A percentile compares a stretch with the other conserved stretches of the same genome.
phyloP scores from a whole-genome alignment of 805 yeast genomes.

The Pichia ethanolica region DNA sequence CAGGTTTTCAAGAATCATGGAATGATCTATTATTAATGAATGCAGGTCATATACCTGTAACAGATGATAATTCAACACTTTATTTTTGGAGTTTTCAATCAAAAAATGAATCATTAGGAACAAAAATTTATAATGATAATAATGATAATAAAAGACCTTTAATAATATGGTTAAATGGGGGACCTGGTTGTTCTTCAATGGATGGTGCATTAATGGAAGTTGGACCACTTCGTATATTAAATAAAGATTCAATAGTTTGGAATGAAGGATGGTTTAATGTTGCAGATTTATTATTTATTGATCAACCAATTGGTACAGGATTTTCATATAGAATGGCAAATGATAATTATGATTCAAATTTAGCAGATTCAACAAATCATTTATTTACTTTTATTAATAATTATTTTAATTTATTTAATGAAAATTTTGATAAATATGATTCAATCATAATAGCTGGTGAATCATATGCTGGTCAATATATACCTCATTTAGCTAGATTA shows the following conservation, averaged over 20 bases:
- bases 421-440: slow-evolving; percentile 41
- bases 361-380: slow-evolving; percentile 51
- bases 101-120: neutral
- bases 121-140: neutral
- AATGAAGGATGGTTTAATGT: slow-evolving; percentile 80
- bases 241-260: slow-evolving; percentile 31
- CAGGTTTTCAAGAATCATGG: slow-evolving; percentile 5
- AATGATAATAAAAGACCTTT: slow-evolving; percentile 33
- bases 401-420: slow-evolving; percentile 58
- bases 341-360: slow-evolving; percentile 46
- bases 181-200: slow-evolving; percentile 98
- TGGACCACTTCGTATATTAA: slow-evolving; percentile 73
- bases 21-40: slow-evolving; percentile 6
- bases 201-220: slow-evolving; percentile 92
- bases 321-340: slow-evolving; percentile 47
- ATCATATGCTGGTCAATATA: slow-evolving; percentile 94
- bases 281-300: slow-evolving; percentile 77
- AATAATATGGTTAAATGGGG: slow-evolving; percentile 91
- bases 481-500: slow-evolving; percentile 75
- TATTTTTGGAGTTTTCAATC: slow-evolving; percentile 69
- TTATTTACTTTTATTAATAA: slow-evolving; percentile 58
- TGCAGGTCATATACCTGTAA: slow-evolving; percentile 10
- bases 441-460: slow-evolving; percentile 86
- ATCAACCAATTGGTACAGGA: slow-evolving; percentile 95
- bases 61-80: slow-evolving; percentile 24